Base-by-base conservation (phyloP, 495 filamentous ascomycete genomes). In the Zalerion maritima region DNA sequence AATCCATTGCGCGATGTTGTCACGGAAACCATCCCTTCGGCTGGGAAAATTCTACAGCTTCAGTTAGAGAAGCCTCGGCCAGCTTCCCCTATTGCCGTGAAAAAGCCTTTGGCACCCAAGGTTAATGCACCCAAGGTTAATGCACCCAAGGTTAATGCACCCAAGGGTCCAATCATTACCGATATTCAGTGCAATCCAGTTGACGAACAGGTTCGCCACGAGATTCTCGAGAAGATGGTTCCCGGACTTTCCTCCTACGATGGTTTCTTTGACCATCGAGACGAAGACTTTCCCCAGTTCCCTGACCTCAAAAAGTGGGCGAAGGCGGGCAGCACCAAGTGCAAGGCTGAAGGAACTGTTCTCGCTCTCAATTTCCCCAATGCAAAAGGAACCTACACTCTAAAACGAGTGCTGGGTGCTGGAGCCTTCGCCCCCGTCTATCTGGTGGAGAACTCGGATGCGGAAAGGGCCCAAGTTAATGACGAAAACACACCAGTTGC, bases 351-450 rank as follows among this genome's bases (percentile, higher is more conserved):
- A 10, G 53, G 66, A 11, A 45, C 62, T 20, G 60, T 73, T 1
- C 80, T 78, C 1, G 62, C 67, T 16, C 62, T 97, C 10, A 55
- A 71, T 23, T 81, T 96, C 33, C 64, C 72, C 0, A 73, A 67
- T 17, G 50, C 55, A 11, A 51, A 66, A 10, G 57, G 66, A 4
- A 52, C 60, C 3, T 96, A 93, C 53, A 75, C 75, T 6, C 54
- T 97, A 33, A 78, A 75, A 37, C 71, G 77, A n/a, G 84, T 94
- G 44, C 72, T 97, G 5, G 89, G 89, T 6, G 77, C 82, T 12
- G 89, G 89, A 14, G 87, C 91, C 2, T 96, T 84, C 52, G 89
- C 85, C 5, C 85, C 89, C 0, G 91, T 97, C 5, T 96, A 94
- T 50, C 66, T 96, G 2, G 75, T 80, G 7, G 78, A 93, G 44